Percentiles rank a stretch among this genome's conserved stretches.
phyloP scores from a whole-genome alignment of 163 green algal species.

The Trebouxiophyceae sp. region DNA sequence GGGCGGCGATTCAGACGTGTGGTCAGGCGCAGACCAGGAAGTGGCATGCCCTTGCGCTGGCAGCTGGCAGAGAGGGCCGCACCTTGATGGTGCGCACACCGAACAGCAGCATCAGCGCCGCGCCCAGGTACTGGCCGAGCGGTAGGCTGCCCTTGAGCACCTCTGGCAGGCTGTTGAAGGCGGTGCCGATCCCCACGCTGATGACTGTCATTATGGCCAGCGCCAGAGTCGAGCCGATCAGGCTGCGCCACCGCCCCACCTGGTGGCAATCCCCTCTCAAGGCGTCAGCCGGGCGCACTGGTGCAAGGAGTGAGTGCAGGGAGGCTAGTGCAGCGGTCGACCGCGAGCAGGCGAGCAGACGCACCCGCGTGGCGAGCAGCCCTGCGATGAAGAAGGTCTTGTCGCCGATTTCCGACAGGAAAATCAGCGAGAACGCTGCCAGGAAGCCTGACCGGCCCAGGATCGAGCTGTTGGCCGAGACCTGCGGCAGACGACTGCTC shows the following conservation, averaged over 20 bases:
- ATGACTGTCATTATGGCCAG: constrained; percentile 83
- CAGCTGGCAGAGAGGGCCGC: too few relatives aligned
- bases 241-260: constrained; percentile 53
- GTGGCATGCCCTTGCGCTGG: too few relatives aligned
- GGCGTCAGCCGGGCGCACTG: too few relatives aligned
- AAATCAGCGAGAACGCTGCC: constrained; percentile 79
- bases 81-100: constrained; percentile 47
- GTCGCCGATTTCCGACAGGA: constrained; percentile 85
- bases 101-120: constrained; percentile 81
- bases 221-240: constrained; percentile 48
- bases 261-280: too few relatives aligned
- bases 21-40: background rate
- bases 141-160: constrained; percentile 63
- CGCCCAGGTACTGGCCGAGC: constrained; percentile 68
- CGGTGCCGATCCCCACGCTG: constrained; percentile 74
- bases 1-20: background rate
- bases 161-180: constrained; percentile 73
- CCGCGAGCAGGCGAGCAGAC: background rate
- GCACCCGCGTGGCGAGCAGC: constrained; percentile 61
- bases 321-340: too few relatives aligned
- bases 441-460: constrained; percentile 65
- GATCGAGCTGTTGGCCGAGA: constrained; percentile 32
- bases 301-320: too few relatives aligned
- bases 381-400: constrained; percentile 92
- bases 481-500: constrained; percentile 40